Conservation (phyloP, 768 basidiomycete genomes). For the Mycena epipterygia region DNA sequence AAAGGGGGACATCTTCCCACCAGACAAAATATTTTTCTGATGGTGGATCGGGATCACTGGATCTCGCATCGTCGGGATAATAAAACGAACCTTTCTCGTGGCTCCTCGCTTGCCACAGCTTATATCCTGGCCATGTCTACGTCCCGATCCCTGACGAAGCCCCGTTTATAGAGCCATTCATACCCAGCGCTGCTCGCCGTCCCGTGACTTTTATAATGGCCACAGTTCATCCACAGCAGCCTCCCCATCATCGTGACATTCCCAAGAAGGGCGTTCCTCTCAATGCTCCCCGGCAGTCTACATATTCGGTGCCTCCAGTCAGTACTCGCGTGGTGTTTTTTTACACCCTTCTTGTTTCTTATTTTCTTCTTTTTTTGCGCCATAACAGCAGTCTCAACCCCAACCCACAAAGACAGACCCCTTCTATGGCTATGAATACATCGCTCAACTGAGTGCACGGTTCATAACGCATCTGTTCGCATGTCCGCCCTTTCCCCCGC, state of each 20-base stretch:
- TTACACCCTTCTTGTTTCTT: neutral
- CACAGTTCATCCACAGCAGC: conserved; percentile 31
- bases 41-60: neutral
- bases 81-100: conserved; percentile 3
- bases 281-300: conserved; percentile 23
- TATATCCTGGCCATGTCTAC: conserved; percentile 26
- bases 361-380: conserved; percentile 15
- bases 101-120: conserved; percentile 1
- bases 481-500: conserved; percentile 86
- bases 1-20: neutral
- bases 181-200: conserved; percentile 18
- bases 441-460: conserved; percentile 76
- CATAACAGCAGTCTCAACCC: conserved; percentile 43
- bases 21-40: conserved; percentile 23
- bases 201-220: conserved; percentile 36
- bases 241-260: conserved; percentile 27
- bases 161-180: conserved; percentile 29
- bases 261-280: conserved; percentile 33
- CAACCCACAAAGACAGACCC: conserved; percentile 59
- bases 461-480: conserved; percentile 91
- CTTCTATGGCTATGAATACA: conserved; percentile 82
- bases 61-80: neutral
- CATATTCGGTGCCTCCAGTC: conserved; percentile 38
- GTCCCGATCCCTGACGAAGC: conserved; percentile 29
- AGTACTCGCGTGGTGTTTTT: conserved; percentile 15